These are phyloP conservation scores for Phlyctochytrium arcticum DNA, from an alignment of 192 early-diverging fungal genomes.

Conservation along the genomic window DNA sequence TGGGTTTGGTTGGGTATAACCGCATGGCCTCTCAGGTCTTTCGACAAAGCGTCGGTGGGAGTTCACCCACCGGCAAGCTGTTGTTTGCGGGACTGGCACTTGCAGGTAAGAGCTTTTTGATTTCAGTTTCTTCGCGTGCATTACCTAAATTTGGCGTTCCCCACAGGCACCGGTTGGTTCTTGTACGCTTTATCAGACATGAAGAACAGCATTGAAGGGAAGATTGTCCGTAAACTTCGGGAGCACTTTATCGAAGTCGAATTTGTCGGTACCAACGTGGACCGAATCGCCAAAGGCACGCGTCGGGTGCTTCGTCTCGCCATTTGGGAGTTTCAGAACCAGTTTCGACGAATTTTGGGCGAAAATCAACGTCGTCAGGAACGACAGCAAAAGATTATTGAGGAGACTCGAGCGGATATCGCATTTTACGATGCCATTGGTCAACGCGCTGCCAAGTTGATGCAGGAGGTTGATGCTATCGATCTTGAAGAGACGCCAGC, in stretches of 20 bases:
- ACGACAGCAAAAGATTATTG: background rate
- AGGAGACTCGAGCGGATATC: background rate
- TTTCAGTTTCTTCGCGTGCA: background rate
- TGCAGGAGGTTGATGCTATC: constrained; percentile 4
- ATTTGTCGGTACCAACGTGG: constrained; percentile 33
- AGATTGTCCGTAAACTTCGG: constrained; percentile 40
- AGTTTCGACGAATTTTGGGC: constrained; percentile 41
- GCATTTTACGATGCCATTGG: background rate
- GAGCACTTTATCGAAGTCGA: constrained; percentile 34
- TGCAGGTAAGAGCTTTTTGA: constrained; percentile 37
- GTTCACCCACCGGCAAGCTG: constrained; percentile 18
- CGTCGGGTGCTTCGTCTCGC: constrained; percentile 34
- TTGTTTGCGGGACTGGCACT: constrained; percentile 46
- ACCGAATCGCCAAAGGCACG: constrained; percentile 35
- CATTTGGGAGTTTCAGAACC: constrained; percentile 54
- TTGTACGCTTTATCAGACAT: constrained; percentile 50
- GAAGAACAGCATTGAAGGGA: constrained; percentile 36
- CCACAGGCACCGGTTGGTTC: constrained; percentile 51
- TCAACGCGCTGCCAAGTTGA: background rate
- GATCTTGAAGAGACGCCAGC: background rate
- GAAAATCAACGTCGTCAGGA: constrained; percentile 23
- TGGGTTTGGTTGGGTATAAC: constrained; percentile 44
- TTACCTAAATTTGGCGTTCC: background rate
- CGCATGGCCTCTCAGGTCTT: constrained; percentile 27
- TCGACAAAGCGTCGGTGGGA: constrained; percentile 14